Percentiles rank a stretch among this genome's conserved stretches.
phyloP scores from a whole-genome alignment of 371 early-diverging fungal species.

The Mycotypha africana region DNA sequence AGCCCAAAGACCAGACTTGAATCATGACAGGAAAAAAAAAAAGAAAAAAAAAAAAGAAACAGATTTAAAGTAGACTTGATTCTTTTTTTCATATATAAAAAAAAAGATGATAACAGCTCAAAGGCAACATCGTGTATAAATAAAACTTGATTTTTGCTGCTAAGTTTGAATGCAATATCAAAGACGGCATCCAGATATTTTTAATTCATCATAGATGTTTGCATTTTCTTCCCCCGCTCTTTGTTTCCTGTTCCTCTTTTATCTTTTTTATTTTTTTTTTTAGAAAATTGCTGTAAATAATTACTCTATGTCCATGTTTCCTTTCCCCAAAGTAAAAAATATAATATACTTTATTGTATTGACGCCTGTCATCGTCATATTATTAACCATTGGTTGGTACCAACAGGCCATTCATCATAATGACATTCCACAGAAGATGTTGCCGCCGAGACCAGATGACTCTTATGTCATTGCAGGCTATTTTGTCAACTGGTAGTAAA shows the following conservation, averaged over 20 bases:
- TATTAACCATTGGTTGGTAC: constrained; percentile 28
- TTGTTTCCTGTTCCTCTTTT: not conserved
- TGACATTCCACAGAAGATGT: constrained; percentile 3
- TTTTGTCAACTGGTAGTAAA: constrained; percentile 26
- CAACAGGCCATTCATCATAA: constrained; percentile 13
- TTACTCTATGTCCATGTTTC: constrained; percentile 1
- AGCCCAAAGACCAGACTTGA: not conserved
- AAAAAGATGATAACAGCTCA: too few relatives aligned
- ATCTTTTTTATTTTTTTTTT: constrained; percentile 1
- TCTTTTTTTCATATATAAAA: too few relatives aligned
- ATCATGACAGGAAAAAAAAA: constrained; percentile 1
- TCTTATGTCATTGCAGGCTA: constrained; percentile 29
- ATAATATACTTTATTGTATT: constrained; percentile 13
- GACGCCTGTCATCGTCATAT: constrained; percentile 19
- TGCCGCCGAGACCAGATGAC: constrained; percentile 1
- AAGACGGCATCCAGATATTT: too few relatives aligned
- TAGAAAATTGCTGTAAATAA: too few relatives aligned
- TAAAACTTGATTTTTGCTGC: too few relatives aligned
- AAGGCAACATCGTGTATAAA: too few relatives aligned
- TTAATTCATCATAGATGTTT: too few relatives aligned
- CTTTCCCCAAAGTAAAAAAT: constrained; percentile 2
- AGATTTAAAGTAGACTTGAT: too few relatives aligned
- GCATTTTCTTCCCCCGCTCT: not conserved
- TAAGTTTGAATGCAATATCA: too few relatives aligned
- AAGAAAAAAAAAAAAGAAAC: constrained; percentile 6